Evolutionary conservation across 495 filamentous ascomycete species (phyloP), one percentile per base, ranked within the genome.

Genomic region (Aspergillus affinis): DNA sequence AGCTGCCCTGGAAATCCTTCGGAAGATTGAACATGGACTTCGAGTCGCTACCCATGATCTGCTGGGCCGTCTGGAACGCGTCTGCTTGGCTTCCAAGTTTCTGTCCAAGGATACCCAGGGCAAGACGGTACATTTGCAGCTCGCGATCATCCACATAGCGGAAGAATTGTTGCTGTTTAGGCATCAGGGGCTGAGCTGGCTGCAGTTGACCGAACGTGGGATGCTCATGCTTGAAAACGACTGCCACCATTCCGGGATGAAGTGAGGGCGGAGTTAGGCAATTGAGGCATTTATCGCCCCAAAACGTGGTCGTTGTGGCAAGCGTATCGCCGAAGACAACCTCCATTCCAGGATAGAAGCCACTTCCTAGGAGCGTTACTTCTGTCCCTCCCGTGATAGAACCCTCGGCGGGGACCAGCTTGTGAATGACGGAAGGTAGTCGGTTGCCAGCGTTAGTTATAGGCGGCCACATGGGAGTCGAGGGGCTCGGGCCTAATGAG

Each of bases 251-350:
- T 13, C 92, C 90, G 1, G 90, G 79, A 48, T 79, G 77, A 13
- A 83, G 72, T 29, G 87, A 86, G 3, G 93, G 91, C 21, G 93
- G 93, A 0, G 93, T 79, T 36, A 92, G 75, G 67, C 91, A 96
- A 46, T 95, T 90, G n/a, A 97, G 78, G 19, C 88, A 89, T 48
- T 84, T 87, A 54, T 89, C 84, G 21, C 90, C 90, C 87, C 91
- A 96, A 65, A 81, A 95, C 1, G 89, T 90, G 12, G 90, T 93
- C 10, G 88, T 90, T 1, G 86, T 88, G 10, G 93, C 93, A 36
- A 84, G 78, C 4, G 80, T 81, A 48, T 91, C 86, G 18, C 92
- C 93, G 72, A 97, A 97, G 65, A 92, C 87, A 58, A 96, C 91
- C 56, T 91, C 89, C 67, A 93, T 83, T 6, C 90, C 90, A 49